These are phyloP conservation scores for Coniophora puteana DNA, from an alignment of 1,284 basidiomycete genomes.

Conservation along the genomic window DNA sequence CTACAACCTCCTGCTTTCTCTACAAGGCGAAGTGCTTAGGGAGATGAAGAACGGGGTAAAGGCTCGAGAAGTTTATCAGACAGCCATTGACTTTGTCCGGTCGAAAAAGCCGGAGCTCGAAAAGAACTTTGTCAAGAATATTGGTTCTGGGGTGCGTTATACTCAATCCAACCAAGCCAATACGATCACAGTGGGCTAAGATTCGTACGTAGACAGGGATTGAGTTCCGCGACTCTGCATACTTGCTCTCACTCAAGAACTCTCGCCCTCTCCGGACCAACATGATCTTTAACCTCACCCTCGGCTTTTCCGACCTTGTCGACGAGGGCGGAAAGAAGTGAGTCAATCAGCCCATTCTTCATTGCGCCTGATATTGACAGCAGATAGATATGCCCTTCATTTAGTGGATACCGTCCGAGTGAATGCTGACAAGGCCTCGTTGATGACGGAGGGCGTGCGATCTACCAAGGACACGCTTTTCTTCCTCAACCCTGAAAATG, in stretches of 20 bases:
- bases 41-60: slow-evolving; percentile 81
- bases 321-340: slow-evolving; percentile 79
- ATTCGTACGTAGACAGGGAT: slow-evolving; percentile 70
- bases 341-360: slow-evolving; percentile 18
- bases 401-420: slow-evolving; percentile 88
- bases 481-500: slow-evolving; percentile 67
- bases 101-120: slow-evolving; percentile 82
- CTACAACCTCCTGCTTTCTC: slow-evolving; percentile 74
- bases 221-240: slow-evolving; percentile 91
- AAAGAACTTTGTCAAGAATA: slow-evolving; percentile 82
- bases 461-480: slow-evolving; percentile 86
- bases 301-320: slow-evolving; percentile 82
- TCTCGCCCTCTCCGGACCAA: slow-evolving; percentile 65
- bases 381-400: slow-evolving; percentile 88
- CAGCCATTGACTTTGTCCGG: slow-evolving; percentile 70
- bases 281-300: slow-evolving; percentile 83
- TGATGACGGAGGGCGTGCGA: slow-evolving; percentile 84
- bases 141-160: slow-evolving; percentile 80
- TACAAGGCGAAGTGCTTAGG: slow-evolving; percentile 77
- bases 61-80: slow-evolving; percentile 79
- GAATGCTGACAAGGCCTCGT: slow-evolving; percentile 61
- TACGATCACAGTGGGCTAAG: no score
- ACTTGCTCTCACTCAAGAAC: slow-evolving; percentile 83
- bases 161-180: neutral
- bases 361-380: slow-evolving; percentile 5